phyloP scores from a whole-genome alignment of 108 stramenopile genomes.

The Parietichytrium sp. region DNA sequence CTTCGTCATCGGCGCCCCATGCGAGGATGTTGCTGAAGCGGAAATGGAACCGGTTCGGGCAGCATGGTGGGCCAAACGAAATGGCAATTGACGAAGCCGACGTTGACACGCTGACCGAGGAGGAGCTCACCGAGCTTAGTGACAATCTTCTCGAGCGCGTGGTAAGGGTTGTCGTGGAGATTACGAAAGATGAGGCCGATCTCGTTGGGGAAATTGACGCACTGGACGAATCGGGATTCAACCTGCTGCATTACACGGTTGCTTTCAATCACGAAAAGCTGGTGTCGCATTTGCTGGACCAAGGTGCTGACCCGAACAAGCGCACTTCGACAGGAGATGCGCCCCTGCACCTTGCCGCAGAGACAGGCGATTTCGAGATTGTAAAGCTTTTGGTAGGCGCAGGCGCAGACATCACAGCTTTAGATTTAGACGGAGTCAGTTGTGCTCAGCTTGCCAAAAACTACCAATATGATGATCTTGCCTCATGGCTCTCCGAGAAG shows the following conservation, averaged over 20 bases:
- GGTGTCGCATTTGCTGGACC: background rate
- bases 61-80: background rate
- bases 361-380: background rate
- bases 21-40: conserved; percentile 10
- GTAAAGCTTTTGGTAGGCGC: background rate
- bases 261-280: conserved; percentile 24
- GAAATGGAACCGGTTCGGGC: conserved; percentile 24
- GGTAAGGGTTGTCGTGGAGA: background rate
- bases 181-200: background rate
- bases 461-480: background rate
- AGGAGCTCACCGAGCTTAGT: conserved; percentile 12
- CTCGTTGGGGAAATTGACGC: conserved; percentile 23
- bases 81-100: conserved; percentile 5
- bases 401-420: background rate
- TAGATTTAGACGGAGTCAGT: background rate
- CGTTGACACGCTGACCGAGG: background rate
- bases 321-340: background rate
- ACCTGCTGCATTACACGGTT: conserved; percentile 23
- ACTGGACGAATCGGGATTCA: conserved; percentile 19
- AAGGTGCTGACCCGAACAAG: conserved; percentile 16
- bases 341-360: conserved; percentile 10
- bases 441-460: background rate
- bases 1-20: too few relatives aligned
- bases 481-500: background rate
- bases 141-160: background rate